Evolutionary conservation across 192 early-diverging fungal species (phyloP).

Genomic region (Cetraspora pellucida): DNA sequence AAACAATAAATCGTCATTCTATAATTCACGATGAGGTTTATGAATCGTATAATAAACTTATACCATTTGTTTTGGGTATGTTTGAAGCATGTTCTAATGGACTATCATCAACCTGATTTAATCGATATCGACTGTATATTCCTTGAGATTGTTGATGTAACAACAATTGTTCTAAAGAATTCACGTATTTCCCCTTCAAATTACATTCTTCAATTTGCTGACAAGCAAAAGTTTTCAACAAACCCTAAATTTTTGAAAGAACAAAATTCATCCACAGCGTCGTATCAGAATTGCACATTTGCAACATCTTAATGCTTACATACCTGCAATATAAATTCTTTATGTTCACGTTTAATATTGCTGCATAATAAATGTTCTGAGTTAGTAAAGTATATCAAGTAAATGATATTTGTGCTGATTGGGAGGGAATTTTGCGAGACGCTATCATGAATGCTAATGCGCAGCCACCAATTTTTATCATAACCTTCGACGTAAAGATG

Average conservation of each 20-base stretch:
- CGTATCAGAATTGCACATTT: not conserved
- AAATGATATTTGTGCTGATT: constrained; percentile 36
- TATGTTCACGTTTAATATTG: constrained; percentile 43
- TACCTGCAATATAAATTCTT: constrained; percentile 49
- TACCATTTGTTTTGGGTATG: constrained; percentile 39
- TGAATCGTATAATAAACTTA: not conserved
- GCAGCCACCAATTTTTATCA: constrained; percentile 45
- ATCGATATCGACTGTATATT: constrained; percentile 43
- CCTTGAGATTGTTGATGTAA: constrained; percentile 49
- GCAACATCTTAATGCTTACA: not conserved
- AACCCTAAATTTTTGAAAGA: constrained; percentile 32
- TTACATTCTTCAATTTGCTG: constrained; percentile 43
- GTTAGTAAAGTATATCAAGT: constrained; percentile 48
- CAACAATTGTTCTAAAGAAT: constrained; percentile 43
- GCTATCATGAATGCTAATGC: constrained; percentile 50
- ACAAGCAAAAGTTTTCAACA: constrained; percentile 42
- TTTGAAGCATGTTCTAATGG: constrained; percentile 36
- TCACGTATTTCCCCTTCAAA: constrained; percentile 44
- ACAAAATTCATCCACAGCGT: not conserved
- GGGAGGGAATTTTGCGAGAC: constrained; percentile 44
- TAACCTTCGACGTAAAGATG: constrained; percentile 36
- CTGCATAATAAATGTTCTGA: constrained; percentile 46
- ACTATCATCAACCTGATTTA: constrained; percentile 50
- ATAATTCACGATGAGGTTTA: too few relatives aligned
- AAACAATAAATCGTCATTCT: too few relatives aligned